These are phyloP conservation scores for Calonectria pauciramosa DNA, from an alignment of 2,329 filamentous ascomycete genomes.

Conservation along the genomic window DNA sequence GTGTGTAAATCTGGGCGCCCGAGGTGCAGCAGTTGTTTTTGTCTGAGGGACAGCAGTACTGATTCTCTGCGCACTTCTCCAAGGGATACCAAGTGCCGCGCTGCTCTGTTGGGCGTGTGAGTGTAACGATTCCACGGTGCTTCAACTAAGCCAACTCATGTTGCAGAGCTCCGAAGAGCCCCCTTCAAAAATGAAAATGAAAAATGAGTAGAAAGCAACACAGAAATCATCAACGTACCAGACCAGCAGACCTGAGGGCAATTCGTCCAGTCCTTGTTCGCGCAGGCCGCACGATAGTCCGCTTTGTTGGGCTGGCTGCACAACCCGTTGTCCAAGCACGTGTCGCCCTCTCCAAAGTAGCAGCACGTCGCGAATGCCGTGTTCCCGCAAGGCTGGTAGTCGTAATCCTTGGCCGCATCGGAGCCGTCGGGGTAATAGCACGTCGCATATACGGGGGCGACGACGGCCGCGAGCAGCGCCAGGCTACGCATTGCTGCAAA, in stretches of 20 bases:
- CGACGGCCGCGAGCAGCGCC: constrained; percentile 9
- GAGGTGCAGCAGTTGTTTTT: constrained; percentile 31
- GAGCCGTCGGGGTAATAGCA: constrained; percentile 42
- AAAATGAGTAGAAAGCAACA: not conserved
- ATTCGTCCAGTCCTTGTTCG: constrained; percentile 40
- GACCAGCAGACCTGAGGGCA: constrained; percentile 39
- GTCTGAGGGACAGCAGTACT: constrained; percentile 39
- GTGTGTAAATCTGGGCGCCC: constrained; percentile 32
- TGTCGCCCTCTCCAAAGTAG: constrained; percentile 41
- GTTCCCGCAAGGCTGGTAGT: constrained; percentile 38
- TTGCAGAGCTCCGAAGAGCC: not conserved
- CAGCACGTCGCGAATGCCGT: constrained; percentile 38
- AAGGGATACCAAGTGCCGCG: constrained; percentile 32
- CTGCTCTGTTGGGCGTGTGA: constrained; percentile 11
- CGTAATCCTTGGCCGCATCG: constrained; percentile 36
- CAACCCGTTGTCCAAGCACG: constrained; percentile 37
- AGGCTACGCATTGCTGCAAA: constrained; percentile 29
- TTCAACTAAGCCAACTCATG: too few relatives aligned
- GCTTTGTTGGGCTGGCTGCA: constrained; percentile 30
- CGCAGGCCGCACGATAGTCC: constrained; percentile 39
- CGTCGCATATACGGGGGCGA: constrained; percentile 7
- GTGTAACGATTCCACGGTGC: not conserved
- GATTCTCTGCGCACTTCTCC: constrained; percentile 32
- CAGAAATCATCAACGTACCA: constrained; percentile 20
- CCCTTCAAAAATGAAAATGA: not conserved